Conservation (phyloP, 371 early-diverging fungal genomes). For the Dichotomocladium elegans region DNA sequence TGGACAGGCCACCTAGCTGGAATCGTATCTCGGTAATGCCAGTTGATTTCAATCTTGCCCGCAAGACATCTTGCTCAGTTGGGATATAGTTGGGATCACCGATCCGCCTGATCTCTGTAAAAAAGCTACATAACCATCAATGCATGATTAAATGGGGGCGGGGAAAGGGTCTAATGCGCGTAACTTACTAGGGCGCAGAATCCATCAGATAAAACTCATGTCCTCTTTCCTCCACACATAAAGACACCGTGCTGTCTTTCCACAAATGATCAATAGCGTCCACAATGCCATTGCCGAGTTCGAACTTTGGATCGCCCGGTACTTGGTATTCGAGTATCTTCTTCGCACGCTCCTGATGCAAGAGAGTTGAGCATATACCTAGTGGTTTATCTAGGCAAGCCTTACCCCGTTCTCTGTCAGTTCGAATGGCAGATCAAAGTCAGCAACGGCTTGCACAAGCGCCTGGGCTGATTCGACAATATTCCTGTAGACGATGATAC, state of each 20-base stretch:
- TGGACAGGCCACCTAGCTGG: conserved; percentile 56
- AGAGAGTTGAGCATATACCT: not conserved
- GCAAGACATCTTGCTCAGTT: conserved; percentile 70
- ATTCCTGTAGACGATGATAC: conserved; percentile 72
- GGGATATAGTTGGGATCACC: conserved; percentile 62
- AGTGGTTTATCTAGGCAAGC: not conserved
- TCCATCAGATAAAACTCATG: conserved; percentile 74
- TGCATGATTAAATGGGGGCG: not conserved
- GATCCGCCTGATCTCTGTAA: conserved; percentile 55
- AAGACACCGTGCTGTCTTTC: conserved; percentile 55
- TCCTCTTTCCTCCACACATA: conserved; percentile 47
- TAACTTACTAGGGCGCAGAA: conserved; percentile 51
- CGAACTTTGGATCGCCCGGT: conserved; percentile 52
- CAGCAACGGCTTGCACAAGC: conserved; percentile 55
- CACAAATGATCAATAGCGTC: conserved; percentile 61
- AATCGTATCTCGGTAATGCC: conserved; percentile 75
- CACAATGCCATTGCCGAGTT: conserved; percentile 48
- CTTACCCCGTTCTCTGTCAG: conserved; percentile 34
- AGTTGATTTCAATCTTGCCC: conserved; percentile 82
- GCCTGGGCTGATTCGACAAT: conserved; percentile 64
- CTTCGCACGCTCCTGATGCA: conserved; percentile 22
- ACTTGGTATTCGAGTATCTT: conserved; percentile 41
- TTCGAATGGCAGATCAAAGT: conserved; percentile 43
- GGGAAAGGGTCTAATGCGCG: no score
- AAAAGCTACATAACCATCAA: conserved; percentile 46